These are phyloP conservation scores for Nakazawaea ishiwadae DNA, from an alignment of 805 yeast species.

Conservation along the genomic window DNA sequence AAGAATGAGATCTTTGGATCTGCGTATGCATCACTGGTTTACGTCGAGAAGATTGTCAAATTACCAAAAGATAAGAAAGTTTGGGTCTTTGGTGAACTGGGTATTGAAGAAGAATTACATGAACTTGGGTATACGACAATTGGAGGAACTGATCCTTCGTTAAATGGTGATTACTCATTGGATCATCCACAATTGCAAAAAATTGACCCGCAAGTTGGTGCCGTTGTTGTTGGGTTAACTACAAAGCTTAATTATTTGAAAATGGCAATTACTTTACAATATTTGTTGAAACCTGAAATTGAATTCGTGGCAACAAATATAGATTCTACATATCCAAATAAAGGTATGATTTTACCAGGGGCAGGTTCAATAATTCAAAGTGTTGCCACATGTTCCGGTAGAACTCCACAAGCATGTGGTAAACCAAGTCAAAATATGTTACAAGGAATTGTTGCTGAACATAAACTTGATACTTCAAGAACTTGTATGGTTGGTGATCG, in stretches of 20 bases:
- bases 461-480: constrained; percentile 47
- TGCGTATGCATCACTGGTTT: constrained; percentile 87
- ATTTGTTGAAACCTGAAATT: constrained; percentile 59
- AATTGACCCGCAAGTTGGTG: constrained; percentile 72
- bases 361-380: constrained; percentile 90
- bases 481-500: constrained; percentile 96
- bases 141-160: constrained; percentile 77
- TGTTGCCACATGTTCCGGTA: constrained; percentile 68
- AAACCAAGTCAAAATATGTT: constrained; percentile 89
- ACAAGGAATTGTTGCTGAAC: constrained; percentile 75
- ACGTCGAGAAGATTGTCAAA: constrained; percentile 69
- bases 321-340: constrained; percentile 90
- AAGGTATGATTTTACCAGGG: constrained; percentile 84
- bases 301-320: constrained; percentile 89
- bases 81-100: constrained; percentile 86
- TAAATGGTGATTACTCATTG: constrained; percentile 51
- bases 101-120: constrained; percentile 74
- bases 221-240: constrained; percentile 88
- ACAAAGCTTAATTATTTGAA: constrained; percentile 74
- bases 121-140: constrained; percentile 69
- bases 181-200: constrained; percentile 45
- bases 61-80: constrained; percentile 74
- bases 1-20: constrained; percentile 83
- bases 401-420: constrained; percentile 87
- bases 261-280: constrained; percentile 76